These are phyloP conservation scores for Phytophthora hybrid DNA, from an alignment of 352 stramenopile genomes.

Conservation along the genomic window DNA sequence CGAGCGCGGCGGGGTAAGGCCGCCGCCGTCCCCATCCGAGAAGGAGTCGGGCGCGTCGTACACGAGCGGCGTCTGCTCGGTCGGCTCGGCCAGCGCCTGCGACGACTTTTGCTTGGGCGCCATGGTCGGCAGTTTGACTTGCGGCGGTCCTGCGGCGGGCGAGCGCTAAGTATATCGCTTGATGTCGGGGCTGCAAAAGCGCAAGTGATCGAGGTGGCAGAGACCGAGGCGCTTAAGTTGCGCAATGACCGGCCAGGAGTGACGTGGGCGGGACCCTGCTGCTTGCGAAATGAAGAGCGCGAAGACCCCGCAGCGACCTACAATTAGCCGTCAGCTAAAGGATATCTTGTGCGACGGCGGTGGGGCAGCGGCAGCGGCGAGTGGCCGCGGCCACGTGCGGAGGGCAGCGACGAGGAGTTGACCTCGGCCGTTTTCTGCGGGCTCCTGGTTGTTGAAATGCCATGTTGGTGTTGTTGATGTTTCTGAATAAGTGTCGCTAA, in stretches of 20 bases:
- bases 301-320: background rate
- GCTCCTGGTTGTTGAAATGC: no score
- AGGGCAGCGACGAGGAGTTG: constrained; percentile 19
- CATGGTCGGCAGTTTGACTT: constrained; percentile 19
- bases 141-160: no score
- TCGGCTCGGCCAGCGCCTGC: constrained; percentile 13
- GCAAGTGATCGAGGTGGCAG: constrained; percentile 26
- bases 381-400: constrained; percentile 25
- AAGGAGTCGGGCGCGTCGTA: constrained; percentile 1
- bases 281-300: constrained; percentile 20
- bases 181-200: constrained; percentile 14
- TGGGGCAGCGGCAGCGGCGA: background rate
- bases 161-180: background rate
- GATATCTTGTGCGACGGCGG: background rate
- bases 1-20: constrained; percentile 26
- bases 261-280: constrained; percentile 20
- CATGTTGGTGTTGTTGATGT: no score
- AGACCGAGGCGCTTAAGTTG: constrained; percentile 27
- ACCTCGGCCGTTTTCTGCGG: constrained; percentile 1
- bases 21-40: constrained; percentile 41
- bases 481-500: no score
- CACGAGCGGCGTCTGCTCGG: constrained; percentile 49
- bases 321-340: no score
- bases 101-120: constrained; percentile 37
- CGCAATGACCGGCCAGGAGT: constrained; percentile 18